These are phyloP conservation scores for Pulveroboletus sp. DNA, from an alignment of 768 basidiomycete genomes.

Conservation along the genomic window DNA sequence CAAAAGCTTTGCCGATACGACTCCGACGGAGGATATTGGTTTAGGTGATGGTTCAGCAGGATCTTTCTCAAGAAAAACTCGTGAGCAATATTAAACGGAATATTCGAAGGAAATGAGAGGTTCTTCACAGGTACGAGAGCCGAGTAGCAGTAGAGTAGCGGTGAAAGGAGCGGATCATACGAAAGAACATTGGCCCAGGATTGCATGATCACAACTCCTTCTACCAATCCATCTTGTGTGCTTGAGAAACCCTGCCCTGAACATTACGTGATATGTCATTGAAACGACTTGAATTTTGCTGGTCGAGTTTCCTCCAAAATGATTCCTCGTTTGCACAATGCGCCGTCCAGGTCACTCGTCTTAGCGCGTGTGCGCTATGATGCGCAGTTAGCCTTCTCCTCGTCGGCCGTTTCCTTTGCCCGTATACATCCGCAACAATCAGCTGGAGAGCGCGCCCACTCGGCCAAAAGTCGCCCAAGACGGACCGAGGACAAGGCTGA, in stretches of 20 bases:
- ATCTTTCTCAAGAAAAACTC: constrained; percentile 52
- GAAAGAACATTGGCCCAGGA: neutral
- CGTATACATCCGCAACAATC: constrained; percentile 12
- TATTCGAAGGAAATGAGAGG: constrained; percentile 40
- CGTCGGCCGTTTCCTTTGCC: constrained; percentile 12
- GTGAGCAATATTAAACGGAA: constrained; percentile 44
- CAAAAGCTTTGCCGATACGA: constrained; percentile 67
- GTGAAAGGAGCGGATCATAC: constrained; percentile 30
- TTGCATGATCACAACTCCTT: neutral
- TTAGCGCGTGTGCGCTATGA: constrained; percentile 10
- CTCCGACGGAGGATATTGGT: constrained; percentile 57
- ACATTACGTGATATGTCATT: constrained; percentile 19
- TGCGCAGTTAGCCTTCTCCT: constrained; percentile 18
- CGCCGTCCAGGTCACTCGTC: constrained; percentile 9
- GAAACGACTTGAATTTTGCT: constrained; percentile 18
- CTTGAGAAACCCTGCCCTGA: constrained; percentile 17
- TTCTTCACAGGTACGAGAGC: constrained; percentile 45
- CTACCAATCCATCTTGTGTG: no score
- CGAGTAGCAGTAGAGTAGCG: constrained; percentile 51
- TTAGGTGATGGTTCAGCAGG: constrained; percentile 51
- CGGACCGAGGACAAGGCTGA: neutral
- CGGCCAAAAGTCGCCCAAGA: neutral
- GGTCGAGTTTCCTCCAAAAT: constrained; percentile 4
- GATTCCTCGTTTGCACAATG: constrained; percentile 20
- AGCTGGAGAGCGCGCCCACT: constrained; percentile 2